phyloP scores from a whole-genome alignment of 2,329 filamentous ascomycete species.

The Aspergillus pseudonomiae region DNA sequence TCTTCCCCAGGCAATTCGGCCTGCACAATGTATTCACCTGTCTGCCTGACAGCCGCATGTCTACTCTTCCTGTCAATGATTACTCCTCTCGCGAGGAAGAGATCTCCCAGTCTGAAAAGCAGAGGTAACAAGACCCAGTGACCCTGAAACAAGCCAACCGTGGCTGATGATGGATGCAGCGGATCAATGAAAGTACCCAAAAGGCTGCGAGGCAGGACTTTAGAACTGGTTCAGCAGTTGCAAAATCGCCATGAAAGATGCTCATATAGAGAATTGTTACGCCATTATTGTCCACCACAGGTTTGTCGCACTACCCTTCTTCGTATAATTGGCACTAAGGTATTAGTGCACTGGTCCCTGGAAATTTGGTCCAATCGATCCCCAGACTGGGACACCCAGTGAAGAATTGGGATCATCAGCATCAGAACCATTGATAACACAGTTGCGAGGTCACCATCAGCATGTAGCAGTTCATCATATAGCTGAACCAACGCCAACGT shows the following conservation, averaged over 20 bases:
- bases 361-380: constrained; percentile 20
- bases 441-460: constrained; percentile 23
- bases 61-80: constrained; percentile 75
- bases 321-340: constrained; percentile 16
- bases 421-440: constrained; percentile 29
- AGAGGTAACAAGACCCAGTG: constrained; percentile 10
- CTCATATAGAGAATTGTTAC: constrained; percentile 76
- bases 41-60: constrained; percentile 64
- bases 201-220: constrained; percentile 63
- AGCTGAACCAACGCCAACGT: neutral
- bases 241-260: constrained; percentile 74
- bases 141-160: constrained; percentile 5
- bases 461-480: neutral
- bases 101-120: constrained; percentile 51
- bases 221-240: constrained; percentile 66
- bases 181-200: constrained; percentile 37
- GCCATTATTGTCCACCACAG: constrained; percentile 73
- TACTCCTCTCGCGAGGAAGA: constrained; percentile 86
- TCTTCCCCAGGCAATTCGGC: constrained; percentile 88
- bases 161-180: constrained; percentile 10
- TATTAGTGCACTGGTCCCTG: constrained; percentile 27
- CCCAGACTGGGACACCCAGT: constrained; percentile 8
- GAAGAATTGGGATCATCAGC: constrained; percentile 17
- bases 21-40: constrained; percentile 92
- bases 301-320: constrained; percentile 37